These are phyloP conservation scores for Suillus subaureus DNA, from an alignment of 768 basidiomycete species.

Conservation along the genomic window DNA sequence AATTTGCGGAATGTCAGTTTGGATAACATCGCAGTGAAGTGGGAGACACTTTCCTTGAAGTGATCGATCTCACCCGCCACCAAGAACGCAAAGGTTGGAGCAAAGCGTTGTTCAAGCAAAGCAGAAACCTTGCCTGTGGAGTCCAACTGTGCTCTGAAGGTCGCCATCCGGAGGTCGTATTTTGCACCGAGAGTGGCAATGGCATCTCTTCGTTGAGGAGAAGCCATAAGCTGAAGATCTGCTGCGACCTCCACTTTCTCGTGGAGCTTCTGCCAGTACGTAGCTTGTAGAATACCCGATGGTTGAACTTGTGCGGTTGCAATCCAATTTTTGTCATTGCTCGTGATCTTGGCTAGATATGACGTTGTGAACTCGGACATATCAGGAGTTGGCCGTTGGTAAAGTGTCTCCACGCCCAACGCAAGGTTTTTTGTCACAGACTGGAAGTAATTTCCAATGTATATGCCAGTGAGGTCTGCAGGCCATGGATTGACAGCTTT, in stretches of 20 bases:
- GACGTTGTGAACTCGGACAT: slow-evolving; percentile 71
- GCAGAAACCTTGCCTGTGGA: slow-evolving; percentile 95
- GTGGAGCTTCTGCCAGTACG: slow-evolving; percentile 95
- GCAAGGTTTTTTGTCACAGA: slow-evolving; percentile 91
- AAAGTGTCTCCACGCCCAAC: slow-evolving; percentile 81
- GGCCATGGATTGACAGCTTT: slow-evolving; percentile 94
- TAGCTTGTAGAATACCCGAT: slow-evolving; percentile 81
- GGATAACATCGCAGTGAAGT: slow-evolving; percentile 5
- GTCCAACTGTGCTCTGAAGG: slow-evolving; percentile 94
- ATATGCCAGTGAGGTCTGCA: slow-evolving; percentile 86
- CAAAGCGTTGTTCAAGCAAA: slow-evolving; percentile 92
- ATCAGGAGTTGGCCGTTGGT: slow-evolving; percentile 76
- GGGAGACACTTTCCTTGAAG: slow-evolving; percentile 71
- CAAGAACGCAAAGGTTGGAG: slow-evolving; percentile 92
- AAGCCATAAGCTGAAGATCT: slow-evolving; percentile 82
- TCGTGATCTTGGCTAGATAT: slow-evolving; percentile 80
- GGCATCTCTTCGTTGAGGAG: slow-evolving; percentile 83
- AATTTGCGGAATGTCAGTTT: slow-evolving; percentile 5
- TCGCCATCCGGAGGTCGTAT: slow-evolving; percentile 92
- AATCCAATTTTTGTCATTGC: slow-evolving; percentile 79
- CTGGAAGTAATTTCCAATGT: slow-evolving; percentile 89
- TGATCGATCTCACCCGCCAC: slow-evolving; percentile 98
- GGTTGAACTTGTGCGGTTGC: slow-evolving; percentile 90
- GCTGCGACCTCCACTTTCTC: slow-evolving; percentile 98
- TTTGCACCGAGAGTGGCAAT: slow-evolving; percentile 94